These are phyloP conservation scores for Coelastrella sp. DNA, from an alignment of 139 green algal species.

Conservation along the genomic window DNA sequence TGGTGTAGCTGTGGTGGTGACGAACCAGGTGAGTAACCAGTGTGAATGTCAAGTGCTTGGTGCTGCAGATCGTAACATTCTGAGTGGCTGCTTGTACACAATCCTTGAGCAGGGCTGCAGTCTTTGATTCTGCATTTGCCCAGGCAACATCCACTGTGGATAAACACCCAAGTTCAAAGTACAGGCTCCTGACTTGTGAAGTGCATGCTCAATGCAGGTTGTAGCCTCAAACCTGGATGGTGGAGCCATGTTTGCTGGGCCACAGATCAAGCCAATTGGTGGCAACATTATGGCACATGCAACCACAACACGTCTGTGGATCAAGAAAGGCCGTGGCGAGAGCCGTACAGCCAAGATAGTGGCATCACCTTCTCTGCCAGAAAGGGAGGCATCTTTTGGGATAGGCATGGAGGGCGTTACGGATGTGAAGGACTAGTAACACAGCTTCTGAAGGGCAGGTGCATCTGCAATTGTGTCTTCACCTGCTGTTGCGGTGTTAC, in stretches of 20 bases:
- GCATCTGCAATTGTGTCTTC: too few species aligned
- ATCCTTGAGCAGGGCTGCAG: too few species aligned
- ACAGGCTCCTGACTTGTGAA: too few species aligned
- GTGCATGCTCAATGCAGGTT: conserved; percentile 43
- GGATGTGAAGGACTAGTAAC: conserved; percentile 87
- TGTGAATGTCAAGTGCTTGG: background rate
- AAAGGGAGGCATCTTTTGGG: conserved; percentile 94
- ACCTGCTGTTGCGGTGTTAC: too few species aligned
- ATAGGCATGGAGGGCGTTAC: conserved; percentile 86
- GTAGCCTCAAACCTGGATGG: conserved; percentile 96
- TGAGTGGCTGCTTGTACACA: too few species aligned
- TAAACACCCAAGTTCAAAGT: too few species aligned
- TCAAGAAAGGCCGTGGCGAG: conserved; percentile 95
- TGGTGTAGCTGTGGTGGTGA: conserved; percentile 95
- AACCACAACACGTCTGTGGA: conserved; percentile 93
- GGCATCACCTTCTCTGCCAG: conserved; percentile 90
- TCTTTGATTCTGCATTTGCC: too few species aligned
- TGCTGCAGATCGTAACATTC: too few species aligned
- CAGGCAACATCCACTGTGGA: too few species aligned
- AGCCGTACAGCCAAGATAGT: conserved; percentile 89
- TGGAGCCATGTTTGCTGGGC: conserved; percentile 89
- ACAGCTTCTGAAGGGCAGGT: background rate
- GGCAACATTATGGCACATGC: conserved; percentile 99
- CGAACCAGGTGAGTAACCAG: conserved; percentile 88
- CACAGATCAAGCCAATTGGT: conserved; percentile 96